phyloP scores from a whole-genome alignment of 2,329 filamentous ascomycete genomes.

The Pyrenophora seminiperda region DNA sequence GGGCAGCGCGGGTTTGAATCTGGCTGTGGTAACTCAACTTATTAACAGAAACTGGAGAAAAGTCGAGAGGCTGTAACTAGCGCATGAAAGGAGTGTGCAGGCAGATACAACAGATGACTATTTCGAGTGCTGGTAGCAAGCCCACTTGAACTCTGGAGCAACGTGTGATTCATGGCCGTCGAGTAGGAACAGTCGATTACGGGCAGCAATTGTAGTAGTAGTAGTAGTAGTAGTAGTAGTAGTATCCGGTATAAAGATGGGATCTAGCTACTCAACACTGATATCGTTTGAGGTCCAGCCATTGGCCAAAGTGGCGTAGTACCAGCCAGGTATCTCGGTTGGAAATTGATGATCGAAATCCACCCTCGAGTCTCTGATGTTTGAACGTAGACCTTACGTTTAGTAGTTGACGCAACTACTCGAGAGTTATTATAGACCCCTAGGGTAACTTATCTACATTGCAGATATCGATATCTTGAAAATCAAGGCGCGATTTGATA shows the following conservation, averaged over 20 bases:
- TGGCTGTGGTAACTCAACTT: neutral
- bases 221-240: neutral
- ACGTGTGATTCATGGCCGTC: neutral
- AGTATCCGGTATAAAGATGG: neutral
- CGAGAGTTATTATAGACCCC: neutral
- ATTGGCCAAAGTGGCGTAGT: neutral
- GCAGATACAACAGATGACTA: neutral
- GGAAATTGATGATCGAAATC: neutral
- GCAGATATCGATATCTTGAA: no score
- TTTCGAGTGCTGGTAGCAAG: neutral
- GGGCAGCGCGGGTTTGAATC: neutral
- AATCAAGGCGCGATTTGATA: no score
- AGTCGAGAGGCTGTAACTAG: neutral
- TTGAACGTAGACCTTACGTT: neutral
- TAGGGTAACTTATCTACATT: neutral
- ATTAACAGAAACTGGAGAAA: neutral
- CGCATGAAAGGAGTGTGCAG: neutral
- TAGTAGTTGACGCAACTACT: neutral
- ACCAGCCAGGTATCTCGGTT: neutral
- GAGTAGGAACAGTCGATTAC: neutral
- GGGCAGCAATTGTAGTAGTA: no score
- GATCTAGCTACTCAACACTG: neutral
- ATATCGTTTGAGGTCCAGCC: neutral
- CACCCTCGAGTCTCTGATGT: neutral
- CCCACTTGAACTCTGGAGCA: neutral